Base-by-base conservation (phyloP, 306 rosid species). In the Gynostemma pentaphyllum region DNA sequence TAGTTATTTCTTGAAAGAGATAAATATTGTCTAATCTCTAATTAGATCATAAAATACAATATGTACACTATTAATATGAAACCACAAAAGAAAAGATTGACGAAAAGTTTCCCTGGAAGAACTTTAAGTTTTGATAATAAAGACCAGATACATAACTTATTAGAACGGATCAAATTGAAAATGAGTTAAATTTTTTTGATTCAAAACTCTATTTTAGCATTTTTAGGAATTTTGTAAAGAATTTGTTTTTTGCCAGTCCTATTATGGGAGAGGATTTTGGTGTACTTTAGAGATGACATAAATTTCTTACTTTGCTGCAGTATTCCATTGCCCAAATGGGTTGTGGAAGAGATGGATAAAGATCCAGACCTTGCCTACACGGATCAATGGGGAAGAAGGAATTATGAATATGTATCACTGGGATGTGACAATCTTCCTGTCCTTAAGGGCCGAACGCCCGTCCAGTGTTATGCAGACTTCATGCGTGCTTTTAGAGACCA, bases 331-430 rank as follows among this genome's bases (percentile, higher is more conserved):
- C 99, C 99, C 14, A 86, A 78, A 64, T 94, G 99, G 99, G 99
- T 27, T 24, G 83, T 44, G 46, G 99, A 88, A 60, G 99, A 94
- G 75, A 78, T 84, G 22, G 71, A 86, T 2, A 79, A 74, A 18
- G 99, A 94, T 61, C 84, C 63, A 7, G 91, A 94, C 78, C 90
- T 94, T 62, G 95, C 90, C 21, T 94, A 86, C 51, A 88, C 95
- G 27, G 99, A 94, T 80, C 97, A 88, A 74, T 94, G 99, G 99
- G 97, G 99, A 32, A 83, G 81, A 68, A 84, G 97, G 75, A 94
- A 94, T 68, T 56, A 69, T 5, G 99, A 94, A 77, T 94, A 88
- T 72, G 0, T 88, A 34, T 94, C 99, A 9, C 90, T 94, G 47
- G 99, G 95, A 7, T 79, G 82, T 44, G 99, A 94, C 73, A 84